Percentiles rank a stretch among this genome's conserved stretches.
Conservation (phyloP, 1,284 basidiomycete genomes). For the Sanguinoderma infundibulare region DNA sequence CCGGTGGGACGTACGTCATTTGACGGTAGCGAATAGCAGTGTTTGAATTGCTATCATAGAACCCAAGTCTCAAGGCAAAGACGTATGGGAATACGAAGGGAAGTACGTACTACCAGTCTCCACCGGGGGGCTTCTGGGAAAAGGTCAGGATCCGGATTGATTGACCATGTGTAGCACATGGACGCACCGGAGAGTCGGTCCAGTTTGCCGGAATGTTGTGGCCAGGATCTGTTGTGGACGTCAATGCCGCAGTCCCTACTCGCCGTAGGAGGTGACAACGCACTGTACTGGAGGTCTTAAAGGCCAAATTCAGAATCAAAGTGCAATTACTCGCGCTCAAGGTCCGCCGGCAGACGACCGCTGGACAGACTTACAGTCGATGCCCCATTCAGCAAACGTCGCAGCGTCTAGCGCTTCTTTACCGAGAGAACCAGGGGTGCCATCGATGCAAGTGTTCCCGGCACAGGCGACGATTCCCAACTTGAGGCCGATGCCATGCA, state of each 20-base stretch:
- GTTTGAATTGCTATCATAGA: constrained; percentile 51
- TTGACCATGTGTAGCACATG: not conserved
- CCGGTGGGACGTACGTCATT: constrained; percentile 48
- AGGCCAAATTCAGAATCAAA: too few relatives aligned
- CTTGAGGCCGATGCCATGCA: too few relatives aligned
- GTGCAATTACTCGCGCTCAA: not conserved
- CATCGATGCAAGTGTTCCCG: too few relatives aligned
- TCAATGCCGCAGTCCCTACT: not conserved
- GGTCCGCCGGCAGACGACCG: not conserved
- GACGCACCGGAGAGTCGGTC: constrained; percentile 46
- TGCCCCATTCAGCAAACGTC: constrained; percentile 56
- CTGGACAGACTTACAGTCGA: constrained; percentile 45
- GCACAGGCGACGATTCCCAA: too few relatives aligned
- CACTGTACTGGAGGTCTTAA: constrained; percentile 57
- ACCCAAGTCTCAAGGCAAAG: not conserved
- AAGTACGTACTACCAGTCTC: constrained; percentile 54
- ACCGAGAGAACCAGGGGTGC: constrained; percentile 55
- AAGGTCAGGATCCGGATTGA: not conserved
- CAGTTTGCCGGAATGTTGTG: constrained; percentile 59
- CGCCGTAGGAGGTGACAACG: too few relatives aligned
- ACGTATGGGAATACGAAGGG: not conserved
- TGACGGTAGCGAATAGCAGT: constrained; percentile 57
- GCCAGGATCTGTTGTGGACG: constrained; percentile 47
- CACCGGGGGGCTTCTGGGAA: constrained; percentile 41
- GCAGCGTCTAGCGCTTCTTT: constrained; percentile 52